Evolutionary conservation across 306 rosid species (phyloP).

Genomic region (Arachis hypogaea): DNA sequence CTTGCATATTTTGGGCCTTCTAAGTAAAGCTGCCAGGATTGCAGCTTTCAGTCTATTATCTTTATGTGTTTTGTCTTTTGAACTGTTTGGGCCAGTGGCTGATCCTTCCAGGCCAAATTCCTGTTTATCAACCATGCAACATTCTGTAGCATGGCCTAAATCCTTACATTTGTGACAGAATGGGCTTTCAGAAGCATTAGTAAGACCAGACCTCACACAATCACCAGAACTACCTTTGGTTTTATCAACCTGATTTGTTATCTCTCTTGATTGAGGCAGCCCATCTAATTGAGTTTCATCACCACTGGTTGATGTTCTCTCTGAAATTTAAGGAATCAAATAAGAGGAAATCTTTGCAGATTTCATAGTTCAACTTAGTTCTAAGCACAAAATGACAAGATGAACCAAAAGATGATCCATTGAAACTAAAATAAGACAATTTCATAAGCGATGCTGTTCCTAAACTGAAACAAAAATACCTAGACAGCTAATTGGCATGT

Average conservation of each 20-base stretch:
- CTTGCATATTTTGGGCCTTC: constrained; percentile 78
- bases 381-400: constrained; percentile 32
- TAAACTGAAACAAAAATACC: constrained; percentile 24
- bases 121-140: constrained; percentile 50
- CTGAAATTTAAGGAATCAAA: constrained; percentile 47
- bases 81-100: constrained; percentile 48
- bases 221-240: constrained; percentile 52
- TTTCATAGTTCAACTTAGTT: constrained; percentile 42
- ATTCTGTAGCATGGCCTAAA: constrained; percentile 61
- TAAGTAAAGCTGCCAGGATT: constrained; percentile 74
- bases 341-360: constrained; percentile 48
- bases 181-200: constrained; percentile 50
- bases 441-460: constrained; percentile 14
- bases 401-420: constrained; percentile 46
- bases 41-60: constrained; percentile 79
- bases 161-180: constrained; percentile 70
- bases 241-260: constrained; percentile 52
- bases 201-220: constrained; percentile 42
- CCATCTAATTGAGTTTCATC: constrained; percentile 52
- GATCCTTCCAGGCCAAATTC: constrained; percentile 55
- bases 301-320: constrained; percentile 42
- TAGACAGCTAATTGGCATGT: constrained; percentile 20
- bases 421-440: constrained; percentile 33
- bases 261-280: constrained; percentile 50
- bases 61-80: constrained; percentile 53